Conservation (phyloP, 139 green algal species). For the Asterochloris erici region DNA sequence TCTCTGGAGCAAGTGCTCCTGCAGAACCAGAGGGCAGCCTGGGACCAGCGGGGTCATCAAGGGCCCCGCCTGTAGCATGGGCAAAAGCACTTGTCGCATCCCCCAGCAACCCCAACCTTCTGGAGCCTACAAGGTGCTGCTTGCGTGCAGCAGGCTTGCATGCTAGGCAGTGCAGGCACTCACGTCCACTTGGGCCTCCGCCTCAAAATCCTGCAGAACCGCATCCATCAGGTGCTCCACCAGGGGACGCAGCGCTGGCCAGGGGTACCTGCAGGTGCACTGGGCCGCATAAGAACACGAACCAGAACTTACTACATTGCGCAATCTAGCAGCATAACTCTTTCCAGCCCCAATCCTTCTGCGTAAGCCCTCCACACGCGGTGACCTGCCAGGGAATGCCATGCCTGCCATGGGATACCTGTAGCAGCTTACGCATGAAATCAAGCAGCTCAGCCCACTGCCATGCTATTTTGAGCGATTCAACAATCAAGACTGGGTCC, state of each 20-base stretch:
- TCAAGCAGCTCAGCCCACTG: background rate
- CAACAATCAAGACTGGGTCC: background rate
- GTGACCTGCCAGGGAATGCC: background rate
- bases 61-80: no score
- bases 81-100: no score
- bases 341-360: background rate
- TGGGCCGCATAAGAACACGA: no score
- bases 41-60: no score
- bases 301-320: background rate
- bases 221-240: slow-evolving; percentile 29
- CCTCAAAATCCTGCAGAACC: slow-evolving; percentile 24
- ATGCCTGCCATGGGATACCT: background rate
- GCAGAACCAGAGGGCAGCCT: no score
- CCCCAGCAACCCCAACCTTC: no score
- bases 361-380: background rate
- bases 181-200: slow-evolving; percentile 20
- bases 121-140: no score
- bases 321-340: background rate
- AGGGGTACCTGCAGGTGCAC: slow-evolving; percentile 34
- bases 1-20: no score
- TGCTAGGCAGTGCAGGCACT: background rate
- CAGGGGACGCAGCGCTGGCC: slow-evolving; percentile 43
- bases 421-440: background rate
- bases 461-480: background rate
- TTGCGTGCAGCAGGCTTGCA: no score